phyloP scores from a whole-genome alignment of 108 stramenopile genomes.

The Skeletonema tropicum region DNA sequence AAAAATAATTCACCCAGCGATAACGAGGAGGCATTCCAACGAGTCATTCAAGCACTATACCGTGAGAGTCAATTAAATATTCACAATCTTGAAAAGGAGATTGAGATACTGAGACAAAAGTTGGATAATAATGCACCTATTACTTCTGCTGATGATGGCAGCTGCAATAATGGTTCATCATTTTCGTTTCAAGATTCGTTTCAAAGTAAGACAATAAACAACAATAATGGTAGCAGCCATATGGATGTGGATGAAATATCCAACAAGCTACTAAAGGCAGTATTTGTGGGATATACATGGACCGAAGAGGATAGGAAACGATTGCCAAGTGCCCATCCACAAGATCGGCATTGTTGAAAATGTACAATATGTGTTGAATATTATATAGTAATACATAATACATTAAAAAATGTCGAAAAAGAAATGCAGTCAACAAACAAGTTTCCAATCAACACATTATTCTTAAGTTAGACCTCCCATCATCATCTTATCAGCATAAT shows the following conservation, averaged over 20 bases:
- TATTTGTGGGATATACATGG: slow-evolving; percentile 21
- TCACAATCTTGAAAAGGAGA: slow-evolving; percentile 20
- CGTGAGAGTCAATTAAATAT: slow-evolving; percentile 20
- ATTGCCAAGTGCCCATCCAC: slow-evolving; percentile 24
- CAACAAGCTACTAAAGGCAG: slow-evolving; percentile 9
- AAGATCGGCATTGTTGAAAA: not conserved
- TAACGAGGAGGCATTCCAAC: not conserved
- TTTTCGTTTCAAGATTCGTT: not conserved
- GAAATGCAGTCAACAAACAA: not conserved
- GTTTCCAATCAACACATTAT: not conserved
- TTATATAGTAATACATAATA: not conserved
- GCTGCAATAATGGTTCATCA: not conserved
- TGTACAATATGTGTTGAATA: not conserved
- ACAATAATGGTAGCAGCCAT: not conserved
- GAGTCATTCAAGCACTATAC: not conserved
- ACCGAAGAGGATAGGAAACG: slow-evolving; percentile 16
- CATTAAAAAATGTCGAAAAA: not conserved
- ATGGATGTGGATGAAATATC: not conserved
- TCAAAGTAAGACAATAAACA: not conserved
- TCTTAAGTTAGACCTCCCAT: slow-evolving; percentile 1
- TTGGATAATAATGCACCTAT: not conserved
- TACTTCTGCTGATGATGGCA: not conserved
- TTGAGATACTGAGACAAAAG: slow-evolving; percentile 6
- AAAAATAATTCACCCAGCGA: no score
- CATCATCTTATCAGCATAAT: slow-evolving; percentile 45